Base-by-base conservation (phyloP, 225 moss, liverwort and hornwort genomes). In the Bryum argenteum region DNA sequence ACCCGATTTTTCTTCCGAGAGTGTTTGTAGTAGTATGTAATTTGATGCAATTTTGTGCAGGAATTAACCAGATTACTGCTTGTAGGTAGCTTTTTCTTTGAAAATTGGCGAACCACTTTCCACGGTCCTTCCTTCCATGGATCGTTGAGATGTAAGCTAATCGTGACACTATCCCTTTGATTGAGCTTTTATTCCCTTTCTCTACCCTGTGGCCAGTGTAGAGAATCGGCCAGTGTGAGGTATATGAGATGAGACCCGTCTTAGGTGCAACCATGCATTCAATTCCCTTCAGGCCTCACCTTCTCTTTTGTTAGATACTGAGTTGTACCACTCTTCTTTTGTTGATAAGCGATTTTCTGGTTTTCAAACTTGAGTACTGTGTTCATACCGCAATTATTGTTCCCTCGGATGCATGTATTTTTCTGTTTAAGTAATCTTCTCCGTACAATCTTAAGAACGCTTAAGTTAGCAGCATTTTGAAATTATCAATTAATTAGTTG, bases 41-140 rank as follows among this genome's bases (percentile, higher is more conserved):
- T 69, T 77, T 58, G 75, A 77, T 66, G 60, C 74, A 78, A 48
- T 78, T 77, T 65, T 78, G 78, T 73, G 78, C 76, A 72, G 75
- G 64, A 63, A 44, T 44, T 71, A 71, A 45, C 50, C 61, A 54
- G 18, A 57, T 15, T 16, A 67, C 61, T 71, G 74, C 10, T 50
- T 71, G 47, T 66, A 69, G 42, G 59, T 66, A 71, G 62, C 23
- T 66, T 48, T 57, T 61, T 71, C n/a, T 42, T 64, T n/a, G 37
- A 33, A 50, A 61, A 61, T 65, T 63, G 61, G 63, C 68, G 63
- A 68, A 61, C 54, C 60, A 48, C 41, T 55, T 16, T 37, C 65
- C 43, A 58, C 44, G 16, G 38, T 70, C 39, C 65, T 57, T n/a
- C n/a, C n/a, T 73, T 33, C 33, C 33, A 33, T 33, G 64, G 63